Evolutionary conservation across 2,329 filamentous ascomycete species (phyloP).

Genomic region (Trichoderma polysporum): DNA sequence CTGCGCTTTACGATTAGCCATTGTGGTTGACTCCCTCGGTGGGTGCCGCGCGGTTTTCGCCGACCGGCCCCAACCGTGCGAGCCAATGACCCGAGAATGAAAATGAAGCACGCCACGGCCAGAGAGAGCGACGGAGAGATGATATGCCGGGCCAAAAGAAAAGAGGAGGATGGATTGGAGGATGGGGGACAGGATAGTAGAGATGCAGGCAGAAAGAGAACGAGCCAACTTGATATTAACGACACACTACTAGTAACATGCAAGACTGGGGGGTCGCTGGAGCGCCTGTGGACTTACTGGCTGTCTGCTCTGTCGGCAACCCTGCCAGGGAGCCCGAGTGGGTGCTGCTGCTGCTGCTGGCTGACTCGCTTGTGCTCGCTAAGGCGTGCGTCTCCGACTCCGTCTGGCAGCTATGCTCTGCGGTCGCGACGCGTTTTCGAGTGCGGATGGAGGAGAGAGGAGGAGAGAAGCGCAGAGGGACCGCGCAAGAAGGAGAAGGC

Average conservation of each 20-base stretch:
- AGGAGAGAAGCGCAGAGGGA: not conserved
- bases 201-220: constrained; percentile 22
- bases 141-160: constrained; percentile 3
- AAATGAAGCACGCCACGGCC: not conserved
- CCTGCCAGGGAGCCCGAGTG: constrained; percentile 7
- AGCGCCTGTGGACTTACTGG: constrained; percentile 16
- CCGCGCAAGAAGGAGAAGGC: not conserved
- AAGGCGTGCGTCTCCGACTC: constrained; percentile 6
- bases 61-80: constrained; percentile 14
- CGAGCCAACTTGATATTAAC: constrained; percentile 21
- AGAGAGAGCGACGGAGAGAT: constrained; percentile 11
- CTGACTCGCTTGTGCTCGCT: constrained; percentile 18
- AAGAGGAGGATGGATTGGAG: not conserved
- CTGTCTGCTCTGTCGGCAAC: not conserved
- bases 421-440: constrained; percentile 11
- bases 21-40: constrained; percentile 14
- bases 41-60: constrained; percentile 16
- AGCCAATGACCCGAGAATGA: constrained; percentile 8
- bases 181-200: not conserved
- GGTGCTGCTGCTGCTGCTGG: constrained; percentile 16
- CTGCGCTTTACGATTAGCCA: constrained; percentile 38
- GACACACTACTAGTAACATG: constrained; percentile 14
- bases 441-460: not conserved
- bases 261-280: constrained; percentile 16
- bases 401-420: constrained; percentile 5